Evolutionary conservation across 2,329 filamentous ascomycete genomes (phyloP).

Genomic region (Triangularia verruculosa): DNA sequence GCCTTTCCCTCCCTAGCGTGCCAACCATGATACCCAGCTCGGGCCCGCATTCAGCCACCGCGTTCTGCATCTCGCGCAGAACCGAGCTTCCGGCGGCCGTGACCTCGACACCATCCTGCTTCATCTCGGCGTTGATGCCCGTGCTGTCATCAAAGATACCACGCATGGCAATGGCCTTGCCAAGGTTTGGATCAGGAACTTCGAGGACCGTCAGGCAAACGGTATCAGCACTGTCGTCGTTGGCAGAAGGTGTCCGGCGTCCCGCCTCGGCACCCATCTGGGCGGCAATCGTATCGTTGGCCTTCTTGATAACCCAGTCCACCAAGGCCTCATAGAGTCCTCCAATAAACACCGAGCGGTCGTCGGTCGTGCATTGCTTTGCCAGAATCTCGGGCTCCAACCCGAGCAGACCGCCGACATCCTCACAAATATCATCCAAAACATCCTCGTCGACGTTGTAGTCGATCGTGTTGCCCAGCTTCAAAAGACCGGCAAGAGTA

Average conservation of each 20-base stretch:
- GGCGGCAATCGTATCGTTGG: constrained; percentile 76
- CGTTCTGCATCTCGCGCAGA: constrained; percentile 80
- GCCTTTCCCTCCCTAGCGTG: constrained; percentile 65
- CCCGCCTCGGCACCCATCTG: constrained; percentile 72
- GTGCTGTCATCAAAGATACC: constrained; percentile 89
- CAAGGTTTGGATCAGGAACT: constrained; percentile 73
- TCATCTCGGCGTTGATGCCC: constrained; percentile 97
- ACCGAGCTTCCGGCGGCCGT: constrained; percentile 74
- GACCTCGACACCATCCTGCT: constrained; percentile 85
- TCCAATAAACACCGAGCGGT: constrained; percentile 76
- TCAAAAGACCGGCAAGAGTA: constrained; percentile 78
- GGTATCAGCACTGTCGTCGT: constrained; percentile 74
- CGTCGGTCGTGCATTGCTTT: constrained; percentile 76
- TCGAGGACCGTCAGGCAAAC: constrained; percentile 89
- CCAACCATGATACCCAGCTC: constrained; percentile 75
- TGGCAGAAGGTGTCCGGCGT: constrained; percentile 64
- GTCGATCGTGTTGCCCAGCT: constrained; percentile 86
- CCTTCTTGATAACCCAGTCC: constrained; percentile 88
- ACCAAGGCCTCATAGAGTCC: constrained; percentile 92
- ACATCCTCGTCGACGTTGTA: constrained; percentile 81
- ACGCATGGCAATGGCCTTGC: constrained; percentile 84
- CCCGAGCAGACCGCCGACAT: constrained; percentile 81
- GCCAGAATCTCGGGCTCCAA: constrained; percentile 81
- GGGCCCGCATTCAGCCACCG: constrained; percentile 70
- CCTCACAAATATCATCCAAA: constrained; percentile 83